These are phyloP conservation scores for Metschnikowia sp. DNA, from an alignment of 805 yeast genomes.

Conservation along the genomic window DNA sequence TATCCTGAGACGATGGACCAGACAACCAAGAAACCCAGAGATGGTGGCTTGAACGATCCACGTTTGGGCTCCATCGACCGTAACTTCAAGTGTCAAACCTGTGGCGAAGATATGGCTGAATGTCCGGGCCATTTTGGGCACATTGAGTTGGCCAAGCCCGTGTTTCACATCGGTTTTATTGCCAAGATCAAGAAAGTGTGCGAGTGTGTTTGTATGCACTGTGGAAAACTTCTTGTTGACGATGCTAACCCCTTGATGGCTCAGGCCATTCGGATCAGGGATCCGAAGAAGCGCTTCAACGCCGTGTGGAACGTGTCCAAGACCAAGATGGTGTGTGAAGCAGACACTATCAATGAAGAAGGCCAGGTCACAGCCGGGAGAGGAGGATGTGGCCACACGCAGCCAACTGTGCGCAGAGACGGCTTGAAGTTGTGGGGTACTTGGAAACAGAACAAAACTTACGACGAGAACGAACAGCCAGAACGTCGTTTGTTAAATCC, in stretches of 20 bases:
- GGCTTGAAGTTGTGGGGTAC: conserved; percentile 96
- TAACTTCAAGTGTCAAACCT: conserved; percentile 96
- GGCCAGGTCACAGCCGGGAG: conserved; percentile 54
- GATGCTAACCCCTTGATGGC: conserved; percentile 81
- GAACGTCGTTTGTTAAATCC: conserved; percentile 88
- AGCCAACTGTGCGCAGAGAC: conserved; percentile 93
- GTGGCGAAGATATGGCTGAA: conserved; percentile 99
- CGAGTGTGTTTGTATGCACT: conserved; percentile 97
- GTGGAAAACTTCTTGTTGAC: conserved; percentile 90
- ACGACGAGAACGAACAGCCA: conserved; percentile 84
- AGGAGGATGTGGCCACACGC: conserved; percentile 98
- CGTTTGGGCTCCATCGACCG: conserved; percentile 96
- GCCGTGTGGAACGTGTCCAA: conserved; percentile 95
- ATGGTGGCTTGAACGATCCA: conserved; percentile 96
- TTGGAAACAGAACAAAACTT: conserved; percentile 87
- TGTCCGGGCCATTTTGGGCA: conserved; percentile 99
- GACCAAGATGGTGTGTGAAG: conserved; percentile 92
- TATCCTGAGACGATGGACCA: conserved; percentile 99
- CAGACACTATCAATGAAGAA: conserved; percentile 67
- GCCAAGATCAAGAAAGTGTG: conserved; percentile 91
- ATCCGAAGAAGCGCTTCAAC: conserved; percentile 92
- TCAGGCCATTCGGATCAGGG: conserved; percentile 82
- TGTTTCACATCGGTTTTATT: conserved; percentile 96
- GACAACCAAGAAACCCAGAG: conserved; percentile 88
- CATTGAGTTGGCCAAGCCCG: conserved; percentile 97